A percentile compares a stretch with the other conserved stretches of the same genome.
Evolutionary conservation across 495 filamentous ascomycete species (phyloP).

Genomic region (Neurospora sp.): DNA sequence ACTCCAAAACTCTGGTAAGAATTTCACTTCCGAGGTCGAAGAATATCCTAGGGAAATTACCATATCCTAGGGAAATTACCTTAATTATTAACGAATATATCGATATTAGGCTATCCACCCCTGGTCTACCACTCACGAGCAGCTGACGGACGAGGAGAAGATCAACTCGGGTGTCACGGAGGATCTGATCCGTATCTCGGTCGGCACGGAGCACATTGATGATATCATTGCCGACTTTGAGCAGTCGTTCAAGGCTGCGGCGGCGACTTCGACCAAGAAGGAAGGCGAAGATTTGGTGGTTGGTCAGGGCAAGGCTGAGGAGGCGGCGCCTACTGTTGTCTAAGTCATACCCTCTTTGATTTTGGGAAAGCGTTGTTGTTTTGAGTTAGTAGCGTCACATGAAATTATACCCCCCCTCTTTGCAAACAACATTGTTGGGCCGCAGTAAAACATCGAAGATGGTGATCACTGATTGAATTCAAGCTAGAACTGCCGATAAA

Average conservation of each 20-base stretch:
- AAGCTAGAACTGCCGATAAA: neutral
- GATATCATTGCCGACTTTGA: conserved; percentile 96
- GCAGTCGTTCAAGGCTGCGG: conserved; percentile 65
- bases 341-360: conserved; percentile 5
- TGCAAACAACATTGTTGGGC: neutral
- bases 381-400: neutral
- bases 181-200: conserved; percentile 92
- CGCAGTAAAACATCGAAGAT: neutral
- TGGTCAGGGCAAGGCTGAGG: conserved; percentile 21
- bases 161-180: conserved; percentile 74
- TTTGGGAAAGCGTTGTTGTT: neutral
- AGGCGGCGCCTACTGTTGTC: conserved; percentile 27
- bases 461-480: neutral
- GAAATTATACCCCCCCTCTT: neutral
- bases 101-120: conserved; percentile 67
- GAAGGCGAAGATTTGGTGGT: conserved; percentile 9
- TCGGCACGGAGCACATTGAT: conserved; percentile 95
- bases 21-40: too few species aligned
- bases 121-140: conserved; percentile 93
- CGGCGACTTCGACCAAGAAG: conserved; percentile 19
- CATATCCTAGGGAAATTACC: too few species aligned
- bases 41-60: too few species aligned
- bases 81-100: too few species aligned
- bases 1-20: conserved; percentile 65
- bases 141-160: conserved; percentile 77